Evolutionary conservation across 768 basidiomycete species (phyloP), one percentile per base, ranked within the genome.

Genomic region (Hydnomerulius pinastri): DNA sequence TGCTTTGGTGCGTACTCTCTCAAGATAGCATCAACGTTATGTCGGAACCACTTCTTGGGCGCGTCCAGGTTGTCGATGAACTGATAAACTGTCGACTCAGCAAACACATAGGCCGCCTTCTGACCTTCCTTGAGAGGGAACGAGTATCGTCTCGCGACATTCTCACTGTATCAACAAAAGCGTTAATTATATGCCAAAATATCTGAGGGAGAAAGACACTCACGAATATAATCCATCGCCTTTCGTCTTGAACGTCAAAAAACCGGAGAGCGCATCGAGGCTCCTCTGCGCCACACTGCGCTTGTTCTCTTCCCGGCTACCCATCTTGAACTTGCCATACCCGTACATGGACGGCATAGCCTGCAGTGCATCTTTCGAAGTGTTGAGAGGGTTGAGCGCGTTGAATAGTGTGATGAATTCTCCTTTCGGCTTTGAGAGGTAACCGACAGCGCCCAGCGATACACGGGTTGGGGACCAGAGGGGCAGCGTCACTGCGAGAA

Each of bases 371-470:
- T 74, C 76, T 20, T 76, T 71, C 2, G 69, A 62, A 6, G 80
- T 72, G 52, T 75, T 75, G 32, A 68, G 65, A 5, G 82, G 85
- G 44, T 77, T 70, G 62, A 82, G 77, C 1, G 85, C 79, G 64
- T 90, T 87, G 69, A 90, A 83, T 6, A 92, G 72, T 7, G 82
- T 84, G 50, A 88, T 68, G 56, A 93, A 93, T 38, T 71, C 67
- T 3, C 90, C 90, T n/a, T 68, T 67, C 0, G 84, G 79, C 57
- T 85, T 87, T 28, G 73, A 74, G 21, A 91, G 69, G 63, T 87
- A 93, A 3, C 91, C 91, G 8, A 92, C 84, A 3, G 84, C 82
- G 6, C 90, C 91, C 2, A 91, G 68, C 11, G 75, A 64, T 0
- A 92, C 78, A 5, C 59, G 74, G 4, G 77, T 69, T 2, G 90